Base-by-base conservation (phyloP, 106 monocot species). In the Platanthera guangdongensis region DNA sequence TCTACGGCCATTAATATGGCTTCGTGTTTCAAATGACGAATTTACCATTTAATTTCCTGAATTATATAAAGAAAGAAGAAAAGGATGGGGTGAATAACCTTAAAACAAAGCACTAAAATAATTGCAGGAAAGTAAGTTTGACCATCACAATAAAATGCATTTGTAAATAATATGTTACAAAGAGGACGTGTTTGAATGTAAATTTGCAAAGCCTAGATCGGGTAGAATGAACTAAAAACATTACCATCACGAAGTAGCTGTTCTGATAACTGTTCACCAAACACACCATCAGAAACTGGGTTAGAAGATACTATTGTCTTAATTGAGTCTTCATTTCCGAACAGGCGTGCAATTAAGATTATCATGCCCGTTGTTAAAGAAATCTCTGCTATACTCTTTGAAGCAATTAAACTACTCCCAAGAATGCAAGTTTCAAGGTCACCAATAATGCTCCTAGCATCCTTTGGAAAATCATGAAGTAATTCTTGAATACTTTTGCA, bases 161-260 rank as follows among this genome's bases (percentile, higher is more conserved):
- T 7, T 59, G 19, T 19, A 19, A 60, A 18, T 60, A 8, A 60
- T n/a, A 60, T 60, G 59, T 19, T 19, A 19, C 21, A 7, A 60
- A 32, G 0, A 10, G 32, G 32, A 32, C 10, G 0, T 65, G 4
- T 32, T 65, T 65, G 65, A 65, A 65, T 3, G 62, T 22, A 21
- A 76, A 55, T 21, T 14, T 68, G 13, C 13, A 47, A 46, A 48
- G 47, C 13, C 14, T 18, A 55, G 50, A 52, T 9, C 59, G 11
- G 13, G 5, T 22, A 74, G 69, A 74, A 81, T 46, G 68, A 54
- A 21, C 18, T n/a, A 60, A 57, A 74, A 16, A 9, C 9, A 72
- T 18, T 95, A 95, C 95, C 95, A 81, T 95, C 92, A 55, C 92
- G 87, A 83, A 78, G 52, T 57, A 95, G 89, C 72, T 95, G 95